Base-by-base conservation (phyloP, 768 basidiomycete genomes). In the Cubamyces lactineus region DNA sequence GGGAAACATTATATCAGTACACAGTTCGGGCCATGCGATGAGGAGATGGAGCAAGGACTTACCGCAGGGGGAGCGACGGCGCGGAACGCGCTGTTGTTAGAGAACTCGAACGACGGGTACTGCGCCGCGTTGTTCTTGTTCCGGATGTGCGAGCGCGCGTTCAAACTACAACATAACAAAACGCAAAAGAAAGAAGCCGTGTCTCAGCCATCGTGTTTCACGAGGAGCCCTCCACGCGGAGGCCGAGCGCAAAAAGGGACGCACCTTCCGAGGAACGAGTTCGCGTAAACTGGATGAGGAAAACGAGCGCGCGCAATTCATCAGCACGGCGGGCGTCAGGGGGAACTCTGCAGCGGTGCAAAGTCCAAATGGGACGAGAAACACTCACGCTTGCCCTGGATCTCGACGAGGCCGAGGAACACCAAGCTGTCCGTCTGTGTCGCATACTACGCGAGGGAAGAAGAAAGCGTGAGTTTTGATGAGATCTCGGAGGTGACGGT, bases 351-450 rank as follows among this genome's bases (percentile, higher is more conserved):
- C 39, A 6, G 41, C 34, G 16, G 23, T 16, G 5, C 34, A 34
- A 9, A 34, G 34, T 34, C 34, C 34, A 34, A 9, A 11, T 24
- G 16, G 23, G 1, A 12, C 7, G 40, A 15, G 46, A 30, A 8
- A 16, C 4, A 59, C 62, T 48, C 30, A 66, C 65, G 61, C 55
- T 66, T 66, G 38, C 53, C 54, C 59, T 66, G 61, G 42, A 66
- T 57, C 59, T 66, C 65, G 38, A 66, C 51, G n/a, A 66, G 47
- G 41, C 65, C 65, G 30, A 62, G 61, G 55, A 66, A 66, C 42
- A 63, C 54, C 5, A 66, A 48, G 34, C 65, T 66, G 53, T 58
- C 19, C 41, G 57, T 63, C 58, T 63, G 56, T 38, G 56, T 48
- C 23, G 56, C 56, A 38, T 57, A 57, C 45, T 39, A 48, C n/a